These are phyloP conservation scores for Clitopilus passeckerianus DNA, from an alignment of 768 basidiomycete species.

Conservation along the genomic window DNA sequence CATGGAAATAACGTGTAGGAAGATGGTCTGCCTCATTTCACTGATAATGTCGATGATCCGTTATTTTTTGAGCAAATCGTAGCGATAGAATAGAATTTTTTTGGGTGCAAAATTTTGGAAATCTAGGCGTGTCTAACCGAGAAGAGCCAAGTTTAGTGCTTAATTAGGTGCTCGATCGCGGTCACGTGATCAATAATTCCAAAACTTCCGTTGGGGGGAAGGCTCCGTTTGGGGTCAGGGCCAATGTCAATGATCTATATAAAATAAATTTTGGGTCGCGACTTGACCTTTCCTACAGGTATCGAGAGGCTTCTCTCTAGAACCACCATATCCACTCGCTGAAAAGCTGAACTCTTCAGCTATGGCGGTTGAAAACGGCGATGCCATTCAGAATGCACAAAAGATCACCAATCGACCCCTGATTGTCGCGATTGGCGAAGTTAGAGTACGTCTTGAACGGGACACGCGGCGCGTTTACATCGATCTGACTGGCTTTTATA, in stretches of 20 bases:
- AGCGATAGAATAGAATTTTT: background rate
- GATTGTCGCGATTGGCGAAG: constrained; percentile 39
- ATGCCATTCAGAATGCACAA: constrained; percentile 21
- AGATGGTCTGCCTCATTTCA: background rate
- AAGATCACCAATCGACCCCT: constrained; percentile 44
- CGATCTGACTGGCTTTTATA: constrained; percentile 20
- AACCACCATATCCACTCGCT: constrained; percentile 13
- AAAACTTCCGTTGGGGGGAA: constrained; percentile 39
- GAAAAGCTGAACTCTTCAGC: constrained; percentile 8
- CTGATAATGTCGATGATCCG: background rate
- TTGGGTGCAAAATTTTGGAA: background rate
- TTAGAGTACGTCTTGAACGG: constrained; percentile 38
- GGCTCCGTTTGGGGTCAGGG: constrained; percentile 36
- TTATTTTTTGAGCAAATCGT: background rate
- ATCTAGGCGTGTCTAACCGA: background rate
- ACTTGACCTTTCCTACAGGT: constrained; percentile 16
- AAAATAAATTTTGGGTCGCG: constrained; percentile 19
- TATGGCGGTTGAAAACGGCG: constrained; percentile 37
- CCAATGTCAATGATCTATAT: constrained; percentile 24
- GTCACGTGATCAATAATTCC: constrained; percentile 24
- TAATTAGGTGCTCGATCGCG: constrained; percentile 14
- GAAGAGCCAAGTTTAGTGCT: background rate
- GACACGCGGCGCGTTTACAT: background rate
- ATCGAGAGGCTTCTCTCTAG: constrained; percentile 12
- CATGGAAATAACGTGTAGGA: constrained; percentile 1